Percentiles rank a stretch among this genome's conserved stretches.
Evolutionary conservation across 2,329 filamentous ascomycete genomes (phyloP).

Genomic region (Coniochaeta sp.): DNA sequence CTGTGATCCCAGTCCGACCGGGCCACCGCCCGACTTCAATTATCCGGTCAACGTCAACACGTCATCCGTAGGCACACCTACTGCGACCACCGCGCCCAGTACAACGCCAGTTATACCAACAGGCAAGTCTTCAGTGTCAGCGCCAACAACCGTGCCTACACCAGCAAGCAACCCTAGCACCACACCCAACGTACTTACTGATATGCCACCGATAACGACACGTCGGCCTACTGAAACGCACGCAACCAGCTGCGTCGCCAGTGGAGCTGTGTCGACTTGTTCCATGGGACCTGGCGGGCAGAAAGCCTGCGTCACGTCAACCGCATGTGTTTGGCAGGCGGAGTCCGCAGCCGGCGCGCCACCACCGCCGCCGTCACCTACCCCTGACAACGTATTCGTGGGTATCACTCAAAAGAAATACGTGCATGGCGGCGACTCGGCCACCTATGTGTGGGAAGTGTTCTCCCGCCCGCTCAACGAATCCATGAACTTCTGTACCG

Average conservation of each 20-base stretch:
- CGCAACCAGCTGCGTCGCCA: background rate
- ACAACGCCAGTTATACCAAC: background rate
- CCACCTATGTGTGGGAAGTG: background rate
- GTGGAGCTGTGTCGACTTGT: background rate
- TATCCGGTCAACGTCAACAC: slow-evolving; percentile 4
- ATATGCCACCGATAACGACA: background rate
- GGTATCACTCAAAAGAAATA: background rate
- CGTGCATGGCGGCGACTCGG: background rate
- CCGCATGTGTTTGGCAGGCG: background rate
- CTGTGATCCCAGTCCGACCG: slow-evolving; percentile 3
- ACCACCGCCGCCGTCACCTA: background rate
- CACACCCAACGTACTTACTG: background rate
- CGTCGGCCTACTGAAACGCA: background rate
- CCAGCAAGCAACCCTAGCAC: background rate
- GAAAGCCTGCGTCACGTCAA: background rate
- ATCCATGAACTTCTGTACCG: no score
- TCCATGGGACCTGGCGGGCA: background rate
- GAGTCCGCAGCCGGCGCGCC: background rate
- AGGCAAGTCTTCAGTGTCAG: background rate
- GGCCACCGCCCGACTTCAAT: slow-evolving; percentile 3
- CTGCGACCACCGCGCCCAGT: background rate
- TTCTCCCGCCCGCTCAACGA: no score
- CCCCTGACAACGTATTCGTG: background rate
- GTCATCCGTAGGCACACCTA: background rate
- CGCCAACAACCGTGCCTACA: no score